Conservation (phyloP, 805 yeast species). For the Priceomyces melissophilus region DNA sequence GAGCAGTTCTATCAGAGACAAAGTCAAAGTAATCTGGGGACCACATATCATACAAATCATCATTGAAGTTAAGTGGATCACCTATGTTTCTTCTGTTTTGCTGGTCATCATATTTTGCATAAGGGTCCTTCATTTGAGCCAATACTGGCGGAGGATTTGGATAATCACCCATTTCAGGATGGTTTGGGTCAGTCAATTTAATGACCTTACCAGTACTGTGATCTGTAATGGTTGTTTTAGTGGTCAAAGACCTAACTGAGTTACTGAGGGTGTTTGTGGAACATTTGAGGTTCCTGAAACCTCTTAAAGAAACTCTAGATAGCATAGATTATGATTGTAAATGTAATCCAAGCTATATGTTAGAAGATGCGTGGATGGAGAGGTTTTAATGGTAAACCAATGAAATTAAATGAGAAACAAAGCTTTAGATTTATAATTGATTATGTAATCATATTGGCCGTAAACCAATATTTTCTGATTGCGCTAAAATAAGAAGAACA, state of each 20-base stretch:
- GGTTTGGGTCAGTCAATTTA: conserved; percentile 38
- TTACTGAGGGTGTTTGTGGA: conserved; percentile 10
- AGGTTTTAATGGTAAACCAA: conserved; percentile 10
- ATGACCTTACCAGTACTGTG: conserved; percentile 37
- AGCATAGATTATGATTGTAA: conserved; percentile 16
- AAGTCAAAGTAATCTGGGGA: conserved; percentile 71
- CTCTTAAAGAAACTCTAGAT: conserved; percentile 24
- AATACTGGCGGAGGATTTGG: conserved; percentile 57
- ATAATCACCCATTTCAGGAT: conserved; percentile 53
- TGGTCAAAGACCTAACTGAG: conserved; percentile 25
- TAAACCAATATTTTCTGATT: no score
- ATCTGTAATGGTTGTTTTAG: conserved; percentile 37
- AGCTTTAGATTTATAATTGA: neutral
- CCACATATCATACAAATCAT: conserved; percentile 80
- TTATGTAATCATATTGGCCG: neutral
- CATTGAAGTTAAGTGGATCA: conserved; percentile 68
- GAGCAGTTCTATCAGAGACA: conserved; percentile 59
- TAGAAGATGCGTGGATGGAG: no score
- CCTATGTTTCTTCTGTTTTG: conserved; percentile 76
- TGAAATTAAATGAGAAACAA: conserved; percentile 17
- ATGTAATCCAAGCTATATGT: no score
- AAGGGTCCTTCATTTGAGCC: conserved; percentile 68
- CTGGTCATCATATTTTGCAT: conserved; percentile 70
- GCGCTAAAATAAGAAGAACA: no score
- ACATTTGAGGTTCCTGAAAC: conserved; percentile 1